These are phyloP conservation scores for Diaporthe ilicicola DNA, from an alignment of 2,329 filamentous ascomycete genomes.

Conservation along the genomic window DNA sequence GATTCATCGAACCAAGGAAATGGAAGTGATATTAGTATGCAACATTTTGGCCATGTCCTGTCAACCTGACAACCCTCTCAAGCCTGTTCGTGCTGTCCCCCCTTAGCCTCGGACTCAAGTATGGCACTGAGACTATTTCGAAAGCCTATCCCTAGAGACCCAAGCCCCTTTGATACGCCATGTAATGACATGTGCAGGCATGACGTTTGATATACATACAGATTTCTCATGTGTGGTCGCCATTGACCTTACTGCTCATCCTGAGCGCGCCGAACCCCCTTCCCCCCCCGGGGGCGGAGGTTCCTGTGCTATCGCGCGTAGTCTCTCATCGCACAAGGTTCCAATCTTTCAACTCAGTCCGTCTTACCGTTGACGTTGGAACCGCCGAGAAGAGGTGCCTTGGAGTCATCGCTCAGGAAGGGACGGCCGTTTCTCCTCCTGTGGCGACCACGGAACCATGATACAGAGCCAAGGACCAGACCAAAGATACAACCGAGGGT, in stretches of 20 bases:
- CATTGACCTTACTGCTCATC: background rate
- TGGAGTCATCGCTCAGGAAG: conserved; percentile 67
- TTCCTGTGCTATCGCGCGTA: conserved; percentile 3
- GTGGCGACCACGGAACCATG: conserved; percentile 64
- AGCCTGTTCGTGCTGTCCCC: background rate
- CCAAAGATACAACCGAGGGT: conserved; percentile 66
- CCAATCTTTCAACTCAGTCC: conserved; percentile 48
- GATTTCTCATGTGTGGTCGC: conserved; percentile 24
- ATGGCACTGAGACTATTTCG: background rate
- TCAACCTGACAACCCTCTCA: conserved; percentile 11
- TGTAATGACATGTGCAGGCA: conserved; percentile 28
- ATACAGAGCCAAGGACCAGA: conserved; percentile 59
- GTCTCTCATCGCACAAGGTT: background rate
- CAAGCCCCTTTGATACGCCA: conserved; percentile 5
- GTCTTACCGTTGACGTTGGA: conserved; percentile 58
- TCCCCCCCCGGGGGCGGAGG: background rate
- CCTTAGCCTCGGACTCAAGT: background rate
- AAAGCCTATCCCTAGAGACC: background rate
- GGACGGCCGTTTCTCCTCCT: conserved; percentile 68
- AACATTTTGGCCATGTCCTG: conserved; percentile 19
- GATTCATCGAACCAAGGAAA: conserved; percentile 21
- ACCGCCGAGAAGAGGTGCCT: conserved; percentile 68
- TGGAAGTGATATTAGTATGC: conserved; percentile 32
- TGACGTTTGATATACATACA: conserved; percentile 30
- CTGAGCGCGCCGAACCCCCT: background rate